phyloP scores from a whole-genome alignment of 768 basidiomycete species.

The Daedaleopsis nitida region DNA sequence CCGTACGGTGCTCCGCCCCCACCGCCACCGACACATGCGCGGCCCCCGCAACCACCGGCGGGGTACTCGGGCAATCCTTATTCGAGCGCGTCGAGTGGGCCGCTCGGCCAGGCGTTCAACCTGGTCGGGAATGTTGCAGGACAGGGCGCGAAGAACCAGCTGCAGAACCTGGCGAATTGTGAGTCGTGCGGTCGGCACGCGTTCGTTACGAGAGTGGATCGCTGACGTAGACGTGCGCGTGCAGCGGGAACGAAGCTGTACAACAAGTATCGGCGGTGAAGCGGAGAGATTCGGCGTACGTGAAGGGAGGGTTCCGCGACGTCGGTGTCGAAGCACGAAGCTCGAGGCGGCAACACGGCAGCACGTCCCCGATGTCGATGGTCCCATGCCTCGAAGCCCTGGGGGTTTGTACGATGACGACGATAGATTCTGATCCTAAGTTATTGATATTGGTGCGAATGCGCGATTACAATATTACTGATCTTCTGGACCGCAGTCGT shows the following conservation, averaged over 20 bases:
- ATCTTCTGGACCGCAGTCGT: background rate
- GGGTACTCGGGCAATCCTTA: background rate
- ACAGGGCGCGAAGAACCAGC: constrained; percentile 38
- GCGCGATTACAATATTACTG: background rate
- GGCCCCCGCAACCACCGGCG: constrained; percentile 14
- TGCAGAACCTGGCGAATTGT: constrained; percentile 55
- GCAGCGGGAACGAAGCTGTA: constrained; percentile 48
- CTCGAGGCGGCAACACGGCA: too few relatives aligned
- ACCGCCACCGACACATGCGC: constrained; percentile 28
- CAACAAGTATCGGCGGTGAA: constrained; percentile 36
- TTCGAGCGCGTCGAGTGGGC: constrained; percentile 24
- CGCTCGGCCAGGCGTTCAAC: constrained; percentile 46
- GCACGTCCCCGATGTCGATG: background rate
- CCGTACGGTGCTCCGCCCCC: constrained; percentile 18
- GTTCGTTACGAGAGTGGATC: background rate
- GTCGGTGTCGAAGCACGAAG: too few relatives aligned
- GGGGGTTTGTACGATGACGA: background rate
- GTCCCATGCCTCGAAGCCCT: background rate
- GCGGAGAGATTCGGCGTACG: background rate
- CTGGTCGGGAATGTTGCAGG: constrained; percentile 62
- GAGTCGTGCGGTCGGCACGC: constrained; percentile 30
- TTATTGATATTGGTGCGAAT: background rate
- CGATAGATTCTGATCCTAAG: background rate
- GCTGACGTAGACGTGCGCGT: constrained; percentile 1
- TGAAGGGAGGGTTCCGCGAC: background rate